phyloP scores from a whole-genome alignment of 2,329 filamentous ascomycete genomes.

The Acrodontium crateriforme region DNA sequence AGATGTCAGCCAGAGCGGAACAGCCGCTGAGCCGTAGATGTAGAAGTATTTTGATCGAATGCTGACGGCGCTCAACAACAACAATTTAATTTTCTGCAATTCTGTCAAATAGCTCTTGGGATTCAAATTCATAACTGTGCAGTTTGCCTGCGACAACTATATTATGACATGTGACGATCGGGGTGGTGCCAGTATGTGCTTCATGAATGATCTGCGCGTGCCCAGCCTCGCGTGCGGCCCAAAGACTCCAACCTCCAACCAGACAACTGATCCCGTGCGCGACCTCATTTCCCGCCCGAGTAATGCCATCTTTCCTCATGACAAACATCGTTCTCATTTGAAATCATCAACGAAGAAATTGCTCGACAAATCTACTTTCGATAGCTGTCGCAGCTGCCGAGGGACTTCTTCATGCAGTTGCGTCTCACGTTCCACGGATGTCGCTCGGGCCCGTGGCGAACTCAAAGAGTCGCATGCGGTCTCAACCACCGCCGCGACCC shows the following conservation, averaged over 20 bases:
- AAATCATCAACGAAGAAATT: too few species aligned
- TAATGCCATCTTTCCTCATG: background rate
- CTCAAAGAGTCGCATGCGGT: background rate
- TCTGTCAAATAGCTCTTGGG: background rate
- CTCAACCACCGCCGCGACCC: background rate
- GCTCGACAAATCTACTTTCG: background rate
- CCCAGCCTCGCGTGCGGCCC: too few species aligned
- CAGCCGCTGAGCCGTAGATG: background rate
- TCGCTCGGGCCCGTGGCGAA: background rate
- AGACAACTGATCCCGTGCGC: too few species aligned
- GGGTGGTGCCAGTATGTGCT: background rate
- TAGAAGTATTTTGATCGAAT: too few species aligned
- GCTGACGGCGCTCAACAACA: too few species aligned
- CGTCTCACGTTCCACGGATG: background rate
- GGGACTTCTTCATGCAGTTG: too few species aligned
- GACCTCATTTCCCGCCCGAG: background rate
- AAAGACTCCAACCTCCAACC: too few species aligned
- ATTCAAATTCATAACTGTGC: background rate
- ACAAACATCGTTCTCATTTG: background rate
- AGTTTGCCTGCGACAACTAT: background rate
- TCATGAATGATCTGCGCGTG: background rate
- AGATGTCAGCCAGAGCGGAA: constrained; percentile 1
- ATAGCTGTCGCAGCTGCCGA: background rate
- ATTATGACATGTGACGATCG: background rate
- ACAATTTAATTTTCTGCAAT: too few species aligned